Conservation (phyloP, 345 rosid genomes). For the Hevea brasiliensis region DNA sequence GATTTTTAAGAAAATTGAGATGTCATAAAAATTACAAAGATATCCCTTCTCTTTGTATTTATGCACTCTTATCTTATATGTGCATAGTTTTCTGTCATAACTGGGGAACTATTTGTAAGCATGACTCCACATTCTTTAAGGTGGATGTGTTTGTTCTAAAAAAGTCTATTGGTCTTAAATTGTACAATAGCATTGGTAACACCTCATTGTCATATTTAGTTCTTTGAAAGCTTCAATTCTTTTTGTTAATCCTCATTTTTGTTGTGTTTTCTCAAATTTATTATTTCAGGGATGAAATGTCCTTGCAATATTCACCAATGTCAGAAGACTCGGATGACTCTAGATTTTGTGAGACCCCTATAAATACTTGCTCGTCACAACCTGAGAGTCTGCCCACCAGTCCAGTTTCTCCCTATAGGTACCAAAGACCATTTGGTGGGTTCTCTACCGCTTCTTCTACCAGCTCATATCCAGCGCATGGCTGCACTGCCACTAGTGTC, state of each 20-base stretch:
- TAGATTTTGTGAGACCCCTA: conserved; percentile 54
- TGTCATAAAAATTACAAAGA: not conserved
- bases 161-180: not conserved
- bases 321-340: conserved; percentile 87
- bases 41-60: not conserved
- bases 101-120: not conserved
- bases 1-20: not conserved
- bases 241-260: not conserved
- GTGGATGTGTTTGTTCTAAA: not conserved
- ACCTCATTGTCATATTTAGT: not conserved
- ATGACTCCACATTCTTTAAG: not conserved
- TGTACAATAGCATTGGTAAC: not conserved
- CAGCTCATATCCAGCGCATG: conserved; percentile 38
- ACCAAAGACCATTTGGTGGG: conserved; percentile 53
- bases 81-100: not conserved
- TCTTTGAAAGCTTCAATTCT: not conserved
- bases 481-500: conserved; percentile 25
- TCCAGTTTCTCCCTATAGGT: conserved; percentile 81
- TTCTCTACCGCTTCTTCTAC: conserved; percentile 43
- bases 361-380: conserved; percentile 55
- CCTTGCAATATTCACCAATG: conserved; percentile 91
- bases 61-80: too few relatives aligned
- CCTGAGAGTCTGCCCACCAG: conserved; percentile 76
- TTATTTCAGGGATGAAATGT: conserved; percentile 69
- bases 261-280: not conserved